Conservation (phyloP, 352 stramenopile genomes). For the Globisporangium middletonii region DNA sequence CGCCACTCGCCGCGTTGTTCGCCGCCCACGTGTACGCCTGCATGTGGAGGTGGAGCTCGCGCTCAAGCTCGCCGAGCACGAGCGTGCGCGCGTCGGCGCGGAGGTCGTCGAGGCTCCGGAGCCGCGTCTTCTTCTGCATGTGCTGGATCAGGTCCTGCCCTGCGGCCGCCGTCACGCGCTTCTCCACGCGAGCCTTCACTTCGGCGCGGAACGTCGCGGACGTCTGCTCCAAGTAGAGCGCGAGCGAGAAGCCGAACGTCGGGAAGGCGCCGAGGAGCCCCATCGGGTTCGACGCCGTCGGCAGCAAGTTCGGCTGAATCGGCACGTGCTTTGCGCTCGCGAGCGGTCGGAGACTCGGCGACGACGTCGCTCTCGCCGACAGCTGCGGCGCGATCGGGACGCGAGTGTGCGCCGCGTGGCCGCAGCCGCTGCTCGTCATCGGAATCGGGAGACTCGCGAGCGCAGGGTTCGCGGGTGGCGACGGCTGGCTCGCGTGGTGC, state of each 20-base stretch:
- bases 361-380: slow-evolving; percentile 13
- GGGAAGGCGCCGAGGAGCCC: slow-evolving; percentile 49
- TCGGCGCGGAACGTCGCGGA: slow-evolving; percentile 59
- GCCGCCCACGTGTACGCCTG: slow-evolving; percentile 59
- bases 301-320: slow-evolving; percentile 77
- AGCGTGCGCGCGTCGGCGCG: slow-evolving; percentile 53
- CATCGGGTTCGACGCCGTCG: slow-evolving; percentile 66
- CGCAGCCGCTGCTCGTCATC: neutral
- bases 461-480: slow-evolving; percentile 12
- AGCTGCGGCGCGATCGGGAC: slow-evolving; percentile 8
- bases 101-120: slow-evolving; percentile 64
- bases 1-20: slow-evolving; percentile 11
- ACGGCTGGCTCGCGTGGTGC: slow-evolving; percentile 43
- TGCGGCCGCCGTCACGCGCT: slow-evolving; percentile 61
- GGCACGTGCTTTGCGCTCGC: slow-evolving; percentile 42
- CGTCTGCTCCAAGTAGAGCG: slow-evolving; percentile 71
- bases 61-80: slow-evolving; percentile 67
- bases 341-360: slow-evolving; percentile 10
- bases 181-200: slow-evolving; percentile 69
- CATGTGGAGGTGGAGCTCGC: slow-evolving; percentile 67
- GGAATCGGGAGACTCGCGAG: slow-evolving; percentile 4
- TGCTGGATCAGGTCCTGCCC: slow-evolving; percentile 72
- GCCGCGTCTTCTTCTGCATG: slow-evolving; percentile 81
- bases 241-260: slow-evolving; percentile 56
- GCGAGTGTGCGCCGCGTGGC: neutral